Evolutionary conservation across 768 basidiomycete species (phyloP), one percentile per base, ranked within the genome.

Genomic region (Naganishia vaughanmartiniae): DNA sequence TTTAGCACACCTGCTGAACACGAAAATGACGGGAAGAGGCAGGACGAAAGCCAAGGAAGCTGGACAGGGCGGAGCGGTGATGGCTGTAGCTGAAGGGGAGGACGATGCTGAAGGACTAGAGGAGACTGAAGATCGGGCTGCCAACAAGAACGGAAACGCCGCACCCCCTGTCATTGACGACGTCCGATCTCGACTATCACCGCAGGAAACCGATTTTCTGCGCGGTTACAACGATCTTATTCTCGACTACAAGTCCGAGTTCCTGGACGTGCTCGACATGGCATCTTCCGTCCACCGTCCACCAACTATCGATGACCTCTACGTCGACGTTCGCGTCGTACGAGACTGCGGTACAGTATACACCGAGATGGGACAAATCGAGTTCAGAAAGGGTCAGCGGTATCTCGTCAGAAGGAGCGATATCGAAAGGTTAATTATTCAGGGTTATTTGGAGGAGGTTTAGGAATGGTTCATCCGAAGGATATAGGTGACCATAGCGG

Each of bases 361-460:
- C 80, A 92, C 94, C 0, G 93, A 96, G 81, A 83, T 89, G 69
- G 96, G 96, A 11, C 89, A 86, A 69, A 72, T 99, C 70, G 90
- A 94, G 80, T 93, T 98, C 78, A 86, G 87, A 77, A 90, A 89
- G 80, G 95, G 93, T 0, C 89, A 92, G 81, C 83, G 95, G 73
- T 95, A 91, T 76, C 88, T 93, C 85, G 89, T 97, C 65, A 84
- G 91, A 45, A 84, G 92, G 74, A 87, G 90, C 9, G 92, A 94
- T 78, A 89, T 99, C 72, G 96, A 99, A 79, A 89, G 94, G 79
- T 85, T 98, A 74, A 92, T 98, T 74, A 88, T 94, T 0, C 91
- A 93, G 77, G 94, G 94, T 4, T 95, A 89, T 80, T 83, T 99
- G 74, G 91, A 97, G 83, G 88, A 94, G 76, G 88, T 95, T 11